These are phyloP conservation scores for Yamadazyma blattariae DNA, from an alignment of 1,139 yeast genomes.

Conservation along the genomic window DNA sequence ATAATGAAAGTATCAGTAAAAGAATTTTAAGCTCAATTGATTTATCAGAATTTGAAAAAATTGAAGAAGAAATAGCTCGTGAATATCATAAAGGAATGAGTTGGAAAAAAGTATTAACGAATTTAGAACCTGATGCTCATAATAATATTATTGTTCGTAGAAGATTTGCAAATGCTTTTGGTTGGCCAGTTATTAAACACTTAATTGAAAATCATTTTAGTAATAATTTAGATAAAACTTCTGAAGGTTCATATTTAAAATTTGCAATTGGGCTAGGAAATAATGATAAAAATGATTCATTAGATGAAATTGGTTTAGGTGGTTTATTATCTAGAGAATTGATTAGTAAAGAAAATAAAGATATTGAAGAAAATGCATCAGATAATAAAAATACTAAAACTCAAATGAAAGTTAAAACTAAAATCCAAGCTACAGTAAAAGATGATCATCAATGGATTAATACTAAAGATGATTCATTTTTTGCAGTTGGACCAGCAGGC, in stretches of 20 bases:
- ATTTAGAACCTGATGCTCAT: constrained; percentile 90
- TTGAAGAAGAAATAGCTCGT: constrained; percentile 85
- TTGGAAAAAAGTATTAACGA: constrained; percentile 92
- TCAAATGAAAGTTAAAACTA: no score
- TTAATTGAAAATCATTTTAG: constrained; percentile 44
- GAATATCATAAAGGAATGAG: constrained; percentile 81
- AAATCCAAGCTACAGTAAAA: not conserved
- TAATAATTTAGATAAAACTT: not conserved
- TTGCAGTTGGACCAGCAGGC: constrained; percentile 73
- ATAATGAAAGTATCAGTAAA: constrained; percentile 11
- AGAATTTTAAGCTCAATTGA: constrained; percentile 22
- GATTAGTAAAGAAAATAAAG: constrained; percentile 31
- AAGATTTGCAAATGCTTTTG: constrained; percentile 89
- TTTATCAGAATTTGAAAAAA: constrained; percentile 19
- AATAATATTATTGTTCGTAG: constrained; percentile 89
- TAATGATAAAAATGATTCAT: constrained; percentile 6
- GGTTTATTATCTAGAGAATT: constrained; percentile 36
- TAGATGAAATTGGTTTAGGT: constrained; percentile 26
- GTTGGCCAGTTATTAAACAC: constrained; percentile 93
- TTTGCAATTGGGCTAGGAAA: constrained; percentile 5
- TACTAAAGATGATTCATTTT: constrained; percentile 42
- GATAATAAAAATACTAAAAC: no score
- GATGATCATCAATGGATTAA: constrained; percentile 50
- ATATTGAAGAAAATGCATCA: constrained; percentile 29
- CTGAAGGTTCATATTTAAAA: no score